Evolutionary conservation across 2,329 filamentous ascomycete species (phyloP).

Genomic region (Seiridium cupressi): DNA sequence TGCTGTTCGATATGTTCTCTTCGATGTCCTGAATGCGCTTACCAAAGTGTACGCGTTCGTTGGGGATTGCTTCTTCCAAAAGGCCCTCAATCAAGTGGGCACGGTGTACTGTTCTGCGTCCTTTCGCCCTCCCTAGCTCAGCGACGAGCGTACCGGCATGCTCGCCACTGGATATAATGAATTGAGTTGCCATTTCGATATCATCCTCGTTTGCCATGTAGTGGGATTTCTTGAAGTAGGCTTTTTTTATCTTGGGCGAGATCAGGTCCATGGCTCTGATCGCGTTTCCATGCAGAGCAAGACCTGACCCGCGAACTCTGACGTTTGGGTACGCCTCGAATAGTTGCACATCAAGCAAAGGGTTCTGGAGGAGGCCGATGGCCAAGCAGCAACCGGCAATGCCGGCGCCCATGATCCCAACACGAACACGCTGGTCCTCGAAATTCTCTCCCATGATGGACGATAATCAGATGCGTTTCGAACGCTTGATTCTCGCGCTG

Average conservation of each 20-base stretch:
- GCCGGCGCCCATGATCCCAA: slow-evolving; percentile 15
- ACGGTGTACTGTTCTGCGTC: slow-evolving; percentile 13
- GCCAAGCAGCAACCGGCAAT: slow-evolving; percentile 14
- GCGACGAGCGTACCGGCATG: slow-evolving; percentile 12
- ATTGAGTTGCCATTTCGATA: slow-evolving; percentile 16
- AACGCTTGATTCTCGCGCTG: too few species aligned
- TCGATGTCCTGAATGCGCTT: background rate
- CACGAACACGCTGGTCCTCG: slow-evolving; percentile 4
- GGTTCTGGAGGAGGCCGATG: slow-evolving; percentile 13
- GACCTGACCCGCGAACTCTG: slow-evolving; percentile 12
- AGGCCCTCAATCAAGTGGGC: slow-evolving; percentile 15
- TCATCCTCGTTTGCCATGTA: slow-evolving; percentile 15
- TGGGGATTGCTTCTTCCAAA: slow-evolving; percentile 9
- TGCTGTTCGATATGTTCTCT: background rate
- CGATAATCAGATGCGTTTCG: too few species aligned
- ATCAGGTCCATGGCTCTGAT: slow-evolving; percentile 14
- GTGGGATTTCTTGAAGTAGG: slow-evolving; percentile 15
- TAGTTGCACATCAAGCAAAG: slow-evolving; percentile 10
- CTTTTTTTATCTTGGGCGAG: slow-evolving; percentile 12
- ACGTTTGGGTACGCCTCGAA: slow-evolving; percentile 11
- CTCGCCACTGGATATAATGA: slow-evolving; percentile 11
- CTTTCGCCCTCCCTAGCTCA: slow-evolving; percentile 14
- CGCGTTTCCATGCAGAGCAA: slow-evolving; percentile 15
- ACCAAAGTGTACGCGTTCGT: slow-evolving; percentile 4
- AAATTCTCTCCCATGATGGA: background rate